Evolutionary conservation across 441 rosid species (phyloP).

Genomic region (Euphorbia schlechtendalii): DNA sequence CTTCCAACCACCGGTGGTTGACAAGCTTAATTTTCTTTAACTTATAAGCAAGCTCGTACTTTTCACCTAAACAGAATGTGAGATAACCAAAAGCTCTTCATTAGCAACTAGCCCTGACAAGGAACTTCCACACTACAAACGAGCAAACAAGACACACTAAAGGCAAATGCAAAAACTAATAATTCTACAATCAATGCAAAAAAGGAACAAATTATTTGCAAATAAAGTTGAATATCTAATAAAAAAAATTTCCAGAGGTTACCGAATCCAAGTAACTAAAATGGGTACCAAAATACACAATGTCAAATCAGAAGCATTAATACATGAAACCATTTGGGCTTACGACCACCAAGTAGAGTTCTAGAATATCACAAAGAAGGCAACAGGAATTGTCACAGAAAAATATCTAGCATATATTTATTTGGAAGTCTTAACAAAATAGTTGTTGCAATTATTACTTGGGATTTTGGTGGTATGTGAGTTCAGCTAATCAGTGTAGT

Average conservation of each 20-base stretch:
- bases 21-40: conserved; percentile 72
- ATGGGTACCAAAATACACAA: not conserved
- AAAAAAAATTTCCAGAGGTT: not conserved
- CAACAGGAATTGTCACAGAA: not conserved
- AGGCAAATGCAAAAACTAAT: not conserved
- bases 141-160: not conserved
- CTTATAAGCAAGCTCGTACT: conserved; percentile 83
- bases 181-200: not conserved
- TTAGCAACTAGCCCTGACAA: not conserved
- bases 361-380: too few relatives aligned
- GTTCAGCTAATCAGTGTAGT: too few relatives aligned
- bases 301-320: not conserved
- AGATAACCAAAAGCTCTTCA: not conserved
- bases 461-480: not conserved
- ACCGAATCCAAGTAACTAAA: not conserved
- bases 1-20: conserved; percentile 90
- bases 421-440: not conserved
- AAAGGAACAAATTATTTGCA: conserved; percentile 1
- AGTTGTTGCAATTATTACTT: not conserved
- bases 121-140: not conserved
- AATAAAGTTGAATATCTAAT: not conserved
- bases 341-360: not conserved
- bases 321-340: not conserved
- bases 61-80: conserved; percentile 56
- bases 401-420: not conserved